phyloP scores from a whole-genome alignment of 2,329 filamentous ascomycete genomes.

The Ambrosiella xylebori region DNA sequence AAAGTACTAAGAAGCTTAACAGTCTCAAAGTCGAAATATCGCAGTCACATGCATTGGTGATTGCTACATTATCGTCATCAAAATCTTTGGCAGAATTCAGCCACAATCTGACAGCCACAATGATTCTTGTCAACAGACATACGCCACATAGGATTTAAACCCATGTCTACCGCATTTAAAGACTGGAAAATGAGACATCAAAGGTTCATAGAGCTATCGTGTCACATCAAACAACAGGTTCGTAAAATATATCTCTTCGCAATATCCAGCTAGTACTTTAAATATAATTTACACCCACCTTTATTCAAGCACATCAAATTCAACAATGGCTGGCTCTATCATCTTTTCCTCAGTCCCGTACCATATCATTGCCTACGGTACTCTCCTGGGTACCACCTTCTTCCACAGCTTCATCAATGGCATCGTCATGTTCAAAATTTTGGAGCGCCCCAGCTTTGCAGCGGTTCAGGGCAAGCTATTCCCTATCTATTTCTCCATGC shows the following conservation, averaged over 20 bases:
- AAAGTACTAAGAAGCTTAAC: not conserved
- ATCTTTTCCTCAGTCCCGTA: slow-evolving; percentile 53
- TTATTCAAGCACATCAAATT: not conserved
- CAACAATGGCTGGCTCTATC: slow-evolving; percentile 20
- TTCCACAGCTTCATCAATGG: slow-evolving; percentile 72
- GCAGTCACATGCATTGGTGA: not conserved
- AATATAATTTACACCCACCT: not conserved
- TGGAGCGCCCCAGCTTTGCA: slow-evolving; percentile 67
- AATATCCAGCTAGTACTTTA: not conserved
- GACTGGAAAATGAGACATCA: too few species aligned
- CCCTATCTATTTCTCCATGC: slow-evolving; percentile 75
- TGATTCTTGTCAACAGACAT: not conserved
- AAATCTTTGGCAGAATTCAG: slow-evolving; percentile 5
- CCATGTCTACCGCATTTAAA: too few species aligned
- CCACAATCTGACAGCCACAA: not conserved
- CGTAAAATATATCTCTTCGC: too few species aligned
- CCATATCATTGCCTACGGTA: slow-evolving; percentile 69
- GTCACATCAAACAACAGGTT: too few species aligned
- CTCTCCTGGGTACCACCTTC: slow-evolving; percentile 68
- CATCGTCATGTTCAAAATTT: slow-evolving; percentile 56
- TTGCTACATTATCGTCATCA: slow-evolving; percentile 9
- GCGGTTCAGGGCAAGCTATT: slow-evolving; percentile 67
- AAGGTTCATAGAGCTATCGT: too few species aligned
- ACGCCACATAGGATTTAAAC: not conserved
- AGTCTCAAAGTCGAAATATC: not conserved